Evolutionary conservation across 2,329 filamentous ascomycete species (phyloP).

Genomic region (Beauveria asiatica): DNA sequence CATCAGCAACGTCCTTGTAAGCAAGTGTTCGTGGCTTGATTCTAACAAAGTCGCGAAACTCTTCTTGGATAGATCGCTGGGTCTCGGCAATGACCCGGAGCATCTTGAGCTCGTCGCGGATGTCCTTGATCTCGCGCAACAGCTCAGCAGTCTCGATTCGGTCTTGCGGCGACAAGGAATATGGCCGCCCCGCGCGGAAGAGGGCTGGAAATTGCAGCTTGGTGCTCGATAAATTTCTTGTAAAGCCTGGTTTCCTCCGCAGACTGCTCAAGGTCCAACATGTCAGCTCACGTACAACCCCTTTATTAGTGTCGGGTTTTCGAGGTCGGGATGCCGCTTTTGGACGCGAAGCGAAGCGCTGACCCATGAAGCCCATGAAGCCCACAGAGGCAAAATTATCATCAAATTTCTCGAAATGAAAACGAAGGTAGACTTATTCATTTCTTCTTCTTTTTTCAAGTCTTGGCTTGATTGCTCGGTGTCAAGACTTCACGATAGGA

Average conservation of each 20-base stretch:
- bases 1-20: background rate
- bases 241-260: background rate
- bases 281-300: background rate
- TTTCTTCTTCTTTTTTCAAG: too few relatives aligned
- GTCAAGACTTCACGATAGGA: too few relatives aligned
- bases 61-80: conserved; percentile 12
- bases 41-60: background rate
- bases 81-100: conserved; percentile 10
- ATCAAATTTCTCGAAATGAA: too few relatives aligned
- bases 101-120: conserved; percentile 18
- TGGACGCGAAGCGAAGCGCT: too few relatives aligned
- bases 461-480: too few relatives aligned
- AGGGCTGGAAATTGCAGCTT: background rate
- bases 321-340: too few relatives aligned
- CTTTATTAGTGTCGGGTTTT: background rate
- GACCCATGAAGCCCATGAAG: too few relatives aligned
- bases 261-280: background rate
- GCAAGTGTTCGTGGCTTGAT: background rate
- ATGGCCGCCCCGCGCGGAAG: background rate
- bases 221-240: background rate
- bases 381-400: too few relatives aligned
- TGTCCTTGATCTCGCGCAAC: conserved; percentile 17
- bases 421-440: too few relatives aligned
- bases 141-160: conserved; percentile 5
- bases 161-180: background rate